Conservation (phyloP, 208 protist species). For the Trypanosoma avium region DNA sequence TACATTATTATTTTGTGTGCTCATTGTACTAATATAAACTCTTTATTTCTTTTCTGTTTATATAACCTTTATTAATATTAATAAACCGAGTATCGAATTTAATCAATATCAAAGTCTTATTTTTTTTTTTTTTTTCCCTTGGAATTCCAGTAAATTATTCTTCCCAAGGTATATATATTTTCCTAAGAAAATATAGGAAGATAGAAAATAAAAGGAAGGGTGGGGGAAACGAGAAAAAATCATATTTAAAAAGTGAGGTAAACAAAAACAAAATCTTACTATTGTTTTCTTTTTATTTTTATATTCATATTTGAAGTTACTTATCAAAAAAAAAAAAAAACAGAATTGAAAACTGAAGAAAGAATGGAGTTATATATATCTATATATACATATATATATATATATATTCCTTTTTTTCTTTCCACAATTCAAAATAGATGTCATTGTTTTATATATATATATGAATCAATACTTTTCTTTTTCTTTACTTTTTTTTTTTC, state of each 20-base stretch:
- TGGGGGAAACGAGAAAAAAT: constrained; percentile 13
- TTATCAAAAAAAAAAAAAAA: constrained; percentile 17
- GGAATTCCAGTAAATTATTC: not conserved
- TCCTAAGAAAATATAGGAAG: constrained; percentile 20
- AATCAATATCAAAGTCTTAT: too few species aligned
- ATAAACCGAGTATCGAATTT: too few species aligned
- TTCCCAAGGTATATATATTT: too few species aligned
- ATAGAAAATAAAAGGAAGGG: constrained; percentile 6
- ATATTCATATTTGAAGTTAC: constrained; percentile 8
- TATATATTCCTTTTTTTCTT: constrained; percentile 6
- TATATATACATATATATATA: constrained; percentile 1
- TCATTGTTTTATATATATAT: not conserved
- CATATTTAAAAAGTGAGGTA: constrained; percentile 10
- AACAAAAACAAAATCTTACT: constrained; percentile 21
- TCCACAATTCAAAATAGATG: not conserved
- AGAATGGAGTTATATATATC: too few species aligned
- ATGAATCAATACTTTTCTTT: not conserved
- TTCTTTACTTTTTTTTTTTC: constrained; percentile 1
- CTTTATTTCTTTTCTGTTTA: too few species aligned
- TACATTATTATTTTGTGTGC: not conserved
- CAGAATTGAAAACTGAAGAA: constrained; percentile 14
- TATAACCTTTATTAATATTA: too few species aligned
- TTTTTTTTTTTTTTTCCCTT: not conserved
- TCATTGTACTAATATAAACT: not conserved
- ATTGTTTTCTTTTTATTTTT: constrained; percentile 10